Conservation (phyloP, 139 green algal genomes). For the Chlamydomonas asymmetrica region DNA sequence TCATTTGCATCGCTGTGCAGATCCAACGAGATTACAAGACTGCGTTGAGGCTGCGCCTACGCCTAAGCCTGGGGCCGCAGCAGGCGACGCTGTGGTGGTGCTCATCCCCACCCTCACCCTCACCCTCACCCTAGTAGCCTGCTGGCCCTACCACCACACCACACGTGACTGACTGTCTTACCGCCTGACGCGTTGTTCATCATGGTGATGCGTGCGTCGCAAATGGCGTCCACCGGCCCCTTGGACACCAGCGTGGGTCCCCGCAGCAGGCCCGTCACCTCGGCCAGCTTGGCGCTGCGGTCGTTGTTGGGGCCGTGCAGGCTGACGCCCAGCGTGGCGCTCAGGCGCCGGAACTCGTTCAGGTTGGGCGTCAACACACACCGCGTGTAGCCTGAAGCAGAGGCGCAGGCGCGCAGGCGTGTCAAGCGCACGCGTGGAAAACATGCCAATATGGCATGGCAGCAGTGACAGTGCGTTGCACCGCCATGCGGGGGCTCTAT, state of each 20-base stretch:
- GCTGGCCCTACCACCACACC: not conserved
- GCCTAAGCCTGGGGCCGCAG: no score
- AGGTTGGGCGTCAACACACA: constrained; percentile 69
- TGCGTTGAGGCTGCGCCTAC: no score
- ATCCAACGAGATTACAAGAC: no score
- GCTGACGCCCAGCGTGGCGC: constrained; percentile 36
- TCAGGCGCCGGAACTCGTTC: constrained; percentile 61
- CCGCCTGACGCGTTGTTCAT: constrained; percentile 34
- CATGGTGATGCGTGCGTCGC: constrained; percentile 33
- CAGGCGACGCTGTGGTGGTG: no score
- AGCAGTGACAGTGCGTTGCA: not conserved
- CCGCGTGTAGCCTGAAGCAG: constrained; percentile 30
- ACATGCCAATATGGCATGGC: not conserved
- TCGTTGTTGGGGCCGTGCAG: constrained; percentile 44
- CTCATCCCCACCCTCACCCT: no score
- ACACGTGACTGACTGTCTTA: not conserved
- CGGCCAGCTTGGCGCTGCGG: constrained; percentile 37
- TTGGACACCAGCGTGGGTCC: constrained; percentile 44
- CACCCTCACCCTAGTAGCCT: constrained; percentile 1
- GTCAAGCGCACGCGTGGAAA: not conserved
- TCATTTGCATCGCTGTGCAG: no score
- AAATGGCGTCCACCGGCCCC: constrained; percentile 41
- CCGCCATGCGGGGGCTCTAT: no score
- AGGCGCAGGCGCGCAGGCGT: not conserved
- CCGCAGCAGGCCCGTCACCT: constrained; percentile 29